phyloP scores from a whole-genome alignment of 2,329 filamentous ascomycete genomes.

The Talaromyces sp. region DNA sequence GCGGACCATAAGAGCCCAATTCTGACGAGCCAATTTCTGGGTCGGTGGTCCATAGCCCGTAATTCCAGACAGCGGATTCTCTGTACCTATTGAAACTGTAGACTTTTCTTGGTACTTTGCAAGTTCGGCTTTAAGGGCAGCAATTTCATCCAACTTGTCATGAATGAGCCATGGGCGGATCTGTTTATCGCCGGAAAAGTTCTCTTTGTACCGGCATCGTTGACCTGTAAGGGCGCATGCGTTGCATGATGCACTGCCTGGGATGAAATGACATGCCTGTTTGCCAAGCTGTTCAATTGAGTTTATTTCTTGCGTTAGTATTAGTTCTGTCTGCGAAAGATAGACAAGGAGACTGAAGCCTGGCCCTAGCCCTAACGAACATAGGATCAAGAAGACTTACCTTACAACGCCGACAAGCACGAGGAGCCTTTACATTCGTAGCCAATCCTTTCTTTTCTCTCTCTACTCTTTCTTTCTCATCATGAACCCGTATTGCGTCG shows the following conservation, averaged over 20 bases:
- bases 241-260: background rate
- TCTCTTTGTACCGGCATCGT: slow-evolving; percentile 14
- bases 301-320: background rate
- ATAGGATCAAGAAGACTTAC: background rate
- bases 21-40: slow-evolving; percentile 2
- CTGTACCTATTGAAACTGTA: background rate
- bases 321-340: background rate
- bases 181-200: background rate
- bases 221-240: background rate
- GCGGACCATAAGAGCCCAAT: slow-evolving; percentile 5
- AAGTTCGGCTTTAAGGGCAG: background rate
- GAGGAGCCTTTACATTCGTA: background rate
- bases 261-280: background rate
- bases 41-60: slow-evolving; percentile 18
- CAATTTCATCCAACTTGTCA: background rate
- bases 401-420: slow-evolving; percentile 15
- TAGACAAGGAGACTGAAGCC: background rate
- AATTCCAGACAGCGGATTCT: slow-evolving; percentile 17
- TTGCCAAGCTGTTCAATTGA: background rate
- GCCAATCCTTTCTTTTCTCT: background rate
- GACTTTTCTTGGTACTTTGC: background rate
- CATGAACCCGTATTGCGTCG: background rate
- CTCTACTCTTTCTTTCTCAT: background rate
- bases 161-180: background rate
- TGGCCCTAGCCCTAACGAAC: background rate